Base-by-base conservation (phyloP, 2,329 filamentous ascomycete genomes). In the Parafenestella ontariensis region DNA sequence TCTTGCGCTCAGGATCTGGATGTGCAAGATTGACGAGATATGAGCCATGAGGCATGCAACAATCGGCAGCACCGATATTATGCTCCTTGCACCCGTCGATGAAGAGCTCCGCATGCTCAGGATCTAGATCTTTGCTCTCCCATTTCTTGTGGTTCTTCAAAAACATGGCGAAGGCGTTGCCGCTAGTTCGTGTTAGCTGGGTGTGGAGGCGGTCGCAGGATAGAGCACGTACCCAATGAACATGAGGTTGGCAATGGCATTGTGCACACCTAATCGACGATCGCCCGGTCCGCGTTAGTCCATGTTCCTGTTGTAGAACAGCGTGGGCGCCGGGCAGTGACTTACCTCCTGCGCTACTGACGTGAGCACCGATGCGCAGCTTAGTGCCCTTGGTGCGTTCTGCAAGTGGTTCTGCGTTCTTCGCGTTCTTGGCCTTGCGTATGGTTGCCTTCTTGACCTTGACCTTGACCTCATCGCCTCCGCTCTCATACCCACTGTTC, bases 21-120 rank as follows among this genome's bases (percentile, higher is more conserved):
- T 96, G 92, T 0, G 95, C 95, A 5, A 99, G 86, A 72, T 99
- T 99, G 69, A 99, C 92, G 7, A 99, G 88, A 74, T 99, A 99
- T 1, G 91, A 96, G 29, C 95, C 95, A 73, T 99, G 95, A 0
- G 95, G 95, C 1, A 99, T 5, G 96, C 86, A 68, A 92, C 85
- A 77, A 91, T 86, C 85, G 52, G 81, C 82, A 6, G 87, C 84
- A 68, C 91, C 87, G 75, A 94, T 96, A 45, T 80, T 79, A 72
- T 94, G 87, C 45, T 87, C 79, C 46, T 85, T 81, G 70, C 91
- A 91, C 28, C 86, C 79, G 39, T 82, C 81, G 51, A 84, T 84
- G 78, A 98, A 99, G 34, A 86, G 83, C 37, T 86, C 82, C 45
- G 85, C 82, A 48, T 89, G 85, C 23, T 89, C 87, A 34, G 86